These are phyloP conservation scores for Myxozyma geophila DNA, from an alignment of 805 yeast genomes.

Conservation along the genomic window DNA sequence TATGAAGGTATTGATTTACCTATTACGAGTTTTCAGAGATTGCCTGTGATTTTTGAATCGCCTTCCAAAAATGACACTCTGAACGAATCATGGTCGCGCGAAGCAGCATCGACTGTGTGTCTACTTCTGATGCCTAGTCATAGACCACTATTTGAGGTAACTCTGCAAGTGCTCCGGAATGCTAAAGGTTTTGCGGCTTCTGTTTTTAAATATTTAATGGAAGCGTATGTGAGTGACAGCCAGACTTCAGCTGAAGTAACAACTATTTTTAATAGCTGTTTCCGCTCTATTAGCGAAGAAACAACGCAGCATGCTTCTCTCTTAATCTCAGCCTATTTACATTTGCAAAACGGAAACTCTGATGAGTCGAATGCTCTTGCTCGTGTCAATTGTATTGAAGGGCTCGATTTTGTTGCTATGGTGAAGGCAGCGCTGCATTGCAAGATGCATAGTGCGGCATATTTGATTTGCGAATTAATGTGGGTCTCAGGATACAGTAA, in stretches of 20 bases:
- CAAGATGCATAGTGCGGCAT: slow-evolving; percentile 44
- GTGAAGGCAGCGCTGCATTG: slow-evolving; percentile 39
- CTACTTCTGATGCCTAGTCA: background rate
- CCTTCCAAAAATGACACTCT: slow-evolving; percentile 2
- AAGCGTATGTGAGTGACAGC: background rate
- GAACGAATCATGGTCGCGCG: slow-evolving; percentile 13
- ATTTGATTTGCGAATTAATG: slow-evolving; percentile 42
- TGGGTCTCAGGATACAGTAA: slow-evolving; percentile 39
- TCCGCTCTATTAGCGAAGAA: slow-evolving; percentile 5
- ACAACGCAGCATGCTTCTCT: slow-evolving; percentile 20
- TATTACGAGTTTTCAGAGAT: background rate
- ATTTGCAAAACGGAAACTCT: slow-evolving; percentile 21
- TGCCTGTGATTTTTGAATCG: too few species aligned
- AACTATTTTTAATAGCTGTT: slow-evolving; percentile 14
- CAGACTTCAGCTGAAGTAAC: slow-evolving; percentile 6
- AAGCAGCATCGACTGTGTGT: slow-evolving; percentile 2
- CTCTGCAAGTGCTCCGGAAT: background rate
- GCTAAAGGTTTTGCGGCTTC: slow-evolving; percentile 18
- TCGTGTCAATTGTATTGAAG: slow-evolving; percentile 31
- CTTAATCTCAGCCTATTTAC: slow-evolving; percentile 27
- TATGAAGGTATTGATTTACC: background rate
- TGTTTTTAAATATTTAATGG: slow-evolving; percentile 15
- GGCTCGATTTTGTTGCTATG: slow-evolving; percentile 36
- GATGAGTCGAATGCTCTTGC: slow-evolving; percentile 31
- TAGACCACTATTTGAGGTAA: slow-evolving; percentile 2